These are phyloP conservation scores for Trypanosoma caninum DNA, from an alignment of 208 protist species.

Conservation along the genomic window DNA sequence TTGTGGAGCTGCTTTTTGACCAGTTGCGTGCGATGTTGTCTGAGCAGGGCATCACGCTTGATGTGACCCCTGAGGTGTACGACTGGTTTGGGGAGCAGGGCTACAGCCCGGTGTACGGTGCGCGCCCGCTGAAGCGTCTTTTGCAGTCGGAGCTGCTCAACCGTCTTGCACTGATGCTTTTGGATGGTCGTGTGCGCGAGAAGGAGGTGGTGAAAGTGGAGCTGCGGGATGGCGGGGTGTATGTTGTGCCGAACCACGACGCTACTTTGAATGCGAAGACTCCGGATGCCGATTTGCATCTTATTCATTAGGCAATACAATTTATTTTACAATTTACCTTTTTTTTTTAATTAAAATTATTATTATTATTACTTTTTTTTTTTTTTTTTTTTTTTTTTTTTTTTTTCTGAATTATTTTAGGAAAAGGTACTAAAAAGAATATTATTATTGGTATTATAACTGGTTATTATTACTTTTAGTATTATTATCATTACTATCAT, in stretches of 20 bases:
- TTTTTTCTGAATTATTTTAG: neutral
- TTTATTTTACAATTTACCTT: neutral
- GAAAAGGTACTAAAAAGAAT: too few relatives aligned
- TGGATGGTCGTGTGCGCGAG: conserved; percentile 77
- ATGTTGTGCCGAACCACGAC: conserved; percentile 66
- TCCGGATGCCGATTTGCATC: conserved; percentile 29
- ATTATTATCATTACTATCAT: neutral
- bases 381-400: neutral
- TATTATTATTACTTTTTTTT: conserved; percentile 16
- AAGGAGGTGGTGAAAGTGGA: conserved; percentile 57
- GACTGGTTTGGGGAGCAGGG: conserved; percentile 78
- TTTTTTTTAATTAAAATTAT: conserved; percentile 10
- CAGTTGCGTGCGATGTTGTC: conserved; percentile 68
- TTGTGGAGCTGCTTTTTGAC: conserved; percentile 91
- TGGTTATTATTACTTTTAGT: neutral
- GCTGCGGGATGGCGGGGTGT: conserved; percentile 39
- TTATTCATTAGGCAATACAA: conserved; percentile 5
- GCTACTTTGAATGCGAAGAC: conserved; percentile 23
- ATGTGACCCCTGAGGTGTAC: conserved; percentile 56
- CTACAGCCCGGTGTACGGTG: conserved; percentile 95
- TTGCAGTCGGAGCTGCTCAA: conserved; percentile 93
- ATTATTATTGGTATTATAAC: too few relatives aligned
- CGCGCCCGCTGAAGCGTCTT: conserved; percentile 92
- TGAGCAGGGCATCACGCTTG: conserved; percentile 85
- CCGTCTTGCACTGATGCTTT: conserved; percentile 85